Conservation (phyloP, 768 basidiomycete genomes). For the Serendipita indica region DNA sequence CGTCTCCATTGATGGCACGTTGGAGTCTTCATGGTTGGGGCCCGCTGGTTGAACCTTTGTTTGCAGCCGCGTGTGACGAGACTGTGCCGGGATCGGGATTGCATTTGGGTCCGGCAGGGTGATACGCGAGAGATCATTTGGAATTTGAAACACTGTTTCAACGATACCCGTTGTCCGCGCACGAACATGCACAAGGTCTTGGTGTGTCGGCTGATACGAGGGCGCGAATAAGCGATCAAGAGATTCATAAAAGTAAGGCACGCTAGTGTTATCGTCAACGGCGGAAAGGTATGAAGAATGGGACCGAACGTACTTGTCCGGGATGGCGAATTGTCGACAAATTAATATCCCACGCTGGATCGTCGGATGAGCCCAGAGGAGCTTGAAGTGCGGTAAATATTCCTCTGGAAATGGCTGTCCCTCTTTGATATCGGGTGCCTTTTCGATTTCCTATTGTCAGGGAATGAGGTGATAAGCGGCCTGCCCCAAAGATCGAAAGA, state of each 20-base stretch:
- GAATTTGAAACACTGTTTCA: conserved; percentile 53
- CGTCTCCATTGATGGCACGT: too few relatives aligned
- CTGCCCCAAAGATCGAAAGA: too few relatives aligned
- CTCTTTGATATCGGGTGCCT: conserved; percentile 57
- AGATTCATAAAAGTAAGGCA: conserved; percentile 62
- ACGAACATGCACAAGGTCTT: conserved; percentile 75
- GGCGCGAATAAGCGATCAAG: conserved; percentile 68
- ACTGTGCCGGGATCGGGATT: too few relatives aligned
- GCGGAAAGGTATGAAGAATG: neutral
- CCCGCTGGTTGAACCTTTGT: too few relatives aligned
- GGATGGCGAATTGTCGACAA: conserved; percentile 81
- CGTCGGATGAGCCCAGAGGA: conserved; percentile 65
- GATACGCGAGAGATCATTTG: too few relatives aligned
- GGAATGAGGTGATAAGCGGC: too few relatives aligned
- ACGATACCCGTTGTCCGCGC: conserved; percentile 86
- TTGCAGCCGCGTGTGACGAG: too few relatives aligned
- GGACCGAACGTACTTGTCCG: conserved; percentile 57
- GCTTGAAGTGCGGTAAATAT: conserved; percentile 50
- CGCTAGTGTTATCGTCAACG: conserved; percentile 29
- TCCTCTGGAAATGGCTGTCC: conserved; percentile 61
- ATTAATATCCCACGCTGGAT: conserved; percentile 62
- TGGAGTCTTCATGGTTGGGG: too few relatives aligned
- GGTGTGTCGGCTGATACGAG: conserved; percentile 57
- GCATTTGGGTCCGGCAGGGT: too few relatives aligned
- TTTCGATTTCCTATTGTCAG: conserved; percentile 43